Conservation (phyloP, 176 grass and related monocot genomes). For the Elaeis guineensis region DNA sequence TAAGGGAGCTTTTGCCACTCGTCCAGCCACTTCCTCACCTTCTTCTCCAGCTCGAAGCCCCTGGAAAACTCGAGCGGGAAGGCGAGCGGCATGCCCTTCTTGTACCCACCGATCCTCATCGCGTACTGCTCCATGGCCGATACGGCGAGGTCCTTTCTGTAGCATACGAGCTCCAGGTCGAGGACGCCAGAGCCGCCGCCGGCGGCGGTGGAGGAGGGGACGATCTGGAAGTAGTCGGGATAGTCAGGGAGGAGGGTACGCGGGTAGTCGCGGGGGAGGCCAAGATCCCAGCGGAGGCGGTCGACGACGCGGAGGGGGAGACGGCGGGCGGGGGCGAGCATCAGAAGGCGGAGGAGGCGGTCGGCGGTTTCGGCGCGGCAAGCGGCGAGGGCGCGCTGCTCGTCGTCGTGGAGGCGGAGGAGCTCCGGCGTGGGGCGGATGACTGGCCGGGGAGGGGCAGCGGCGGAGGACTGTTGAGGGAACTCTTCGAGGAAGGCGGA, state of each 20-base stretch:
- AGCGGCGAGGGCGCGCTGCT: constrained; percentile 32
- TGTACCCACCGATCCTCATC: constrained; percentile 59
- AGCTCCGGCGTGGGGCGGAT: constrained; percentile 49
- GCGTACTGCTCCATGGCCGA: constrained; percentile 63
- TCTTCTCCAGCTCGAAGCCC: constrained; percentile 72
- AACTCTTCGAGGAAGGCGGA: constrained; percentile 48
- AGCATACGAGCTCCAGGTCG: constrained; percentile 83
- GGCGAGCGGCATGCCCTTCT: constrained; percentile 50
- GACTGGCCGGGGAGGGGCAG: constrained; percentile 16
- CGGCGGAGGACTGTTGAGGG: constrained; percentile 28
- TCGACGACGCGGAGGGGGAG: constrained; percentile 59
- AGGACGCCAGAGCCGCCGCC: constrained; percentile 6
- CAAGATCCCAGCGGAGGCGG: constrained; percentile 65
- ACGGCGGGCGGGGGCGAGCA: constrained; percentile 48
- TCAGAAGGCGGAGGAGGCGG: constrained; percentile 74
- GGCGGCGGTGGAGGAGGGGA: constrained; percentile 11
- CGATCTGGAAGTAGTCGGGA: constrained; percentile 72
- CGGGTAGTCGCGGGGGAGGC: constrained; percentile 59
- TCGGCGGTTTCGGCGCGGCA: constrained; percentile 41
- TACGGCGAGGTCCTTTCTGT: constrained; percentile 68
- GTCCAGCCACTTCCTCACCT: constrained; percentile 73
- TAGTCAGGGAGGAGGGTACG: constrained; percentile 57
- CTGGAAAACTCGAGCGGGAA: constrained; percentile 63
- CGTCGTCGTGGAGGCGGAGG: constrained; percentile 47
- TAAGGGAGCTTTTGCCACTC: constrained; percentile 82